Evolutionary conservation across 2,329 filamentous ascomycete genomes (phyloP).

Genomic region (Dothidotthia symphoricarpi): DNA sequence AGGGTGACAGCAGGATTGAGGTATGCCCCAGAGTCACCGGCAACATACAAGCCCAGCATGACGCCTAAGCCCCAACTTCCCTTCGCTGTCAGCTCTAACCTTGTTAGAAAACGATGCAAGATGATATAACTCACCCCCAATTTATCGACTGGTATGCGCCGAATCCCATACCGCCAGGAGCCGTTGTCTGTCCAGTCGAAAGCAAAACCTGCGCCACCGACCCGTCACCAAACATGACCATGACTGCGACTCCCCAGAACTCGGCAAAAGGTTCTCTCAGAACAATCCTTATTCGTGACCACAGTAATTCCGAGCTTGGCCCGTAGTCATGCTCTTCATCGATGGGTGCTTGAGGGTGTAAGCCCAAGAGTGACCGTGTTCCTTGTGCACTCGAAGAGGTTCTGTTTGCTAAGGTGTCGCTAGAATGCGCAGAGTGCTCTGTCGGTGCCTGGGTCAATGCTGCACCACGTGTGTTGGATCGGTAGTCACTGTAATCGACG

Average conservation of each 20-base stretch:
- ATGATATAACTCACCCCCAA: slow-evolving; percentile 37
- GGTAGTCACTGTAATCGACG: slow-evolving; percentile 8
- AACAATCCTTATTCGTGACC: slow-evolving; percentile 39
- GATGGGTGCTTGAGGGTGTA: slow-evolving; percentile 44
- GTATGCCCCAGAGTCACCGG: slow-evolving; percentile 64
- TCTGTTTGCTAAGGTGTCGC: slow-evolving; percentile 12
- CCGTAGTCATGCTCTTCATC: slow-evolving; percentile 44
- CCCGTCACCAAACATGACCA: slow-evolving; percentile 48
- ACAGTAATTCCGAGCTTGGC: slow-evolving; percentile 37
- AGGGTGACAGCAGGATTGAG: slow-evolving; percentile 67
- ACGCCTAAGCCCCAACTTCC: slow-evolving; percentile 39
- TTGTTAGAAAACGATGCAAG: background rate
- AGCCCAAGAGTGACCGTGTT: slow-evolving; percentile 32
- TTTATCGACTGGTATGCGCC: slow-evolving; percentile 45
- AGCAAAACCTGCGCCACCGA: slow-evolving; percentile 47
- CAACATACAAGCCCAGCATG: slow-evolving; percentile 60
- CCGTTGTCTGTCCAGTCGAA: slow-evolving; percentile 36
- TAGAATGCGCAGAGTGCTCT: slow-evolving; percentile 15
- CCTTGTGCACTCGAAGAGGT: slow-evolving; percentile 24
- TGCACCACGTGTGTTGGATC: slow-evolving; percentile 10
- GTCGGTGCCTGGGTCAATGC: slow-evolving; percentile 20
- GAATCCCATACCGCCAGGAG: slow-evolving; percentile 45
- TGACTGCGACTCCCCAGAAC: slow-evolving; percentile 45
- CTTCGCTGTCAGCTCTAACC: too few relatives aligned
- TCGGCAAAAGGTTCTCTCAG: slow-evolving; percentile 48